Percentiles rank a stretch among this genome's conserved stretches.
Evolutionary conservation across 179 eudicot genomes (phyloP).

Genomic region (Patellifolia procumbens): DNA sequence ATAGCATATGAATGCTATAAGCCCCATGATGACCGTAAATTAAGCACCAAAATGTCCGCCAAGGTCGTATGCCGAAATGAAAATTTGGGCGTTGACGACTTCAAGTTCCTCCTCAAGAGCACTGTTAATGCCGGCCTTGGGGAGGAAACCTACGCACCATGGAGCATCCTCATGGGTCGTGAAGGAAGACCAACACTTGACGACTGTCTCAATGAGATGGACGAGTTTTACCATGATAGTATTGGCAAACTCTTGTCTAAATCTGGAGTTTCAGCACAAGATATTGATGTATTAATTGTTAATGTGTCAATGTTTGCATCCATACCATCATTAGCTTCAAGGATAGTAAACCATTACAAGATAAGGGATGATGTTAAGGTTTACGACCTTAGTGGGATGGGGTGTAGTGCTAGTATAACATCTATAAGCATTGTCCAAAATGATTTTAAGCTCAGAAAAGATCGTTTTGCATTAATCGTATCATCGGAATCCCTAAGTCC

Average conservation of each 20-base stretch:
- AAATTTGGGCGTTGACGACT: too few relatives aligned
- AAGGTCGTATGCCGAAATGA: slow-evolving; percentile 65
- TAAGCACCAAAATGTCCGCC: slow-evolving; percentile 65
- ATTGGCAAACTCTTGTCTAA: slow-evolving; percentile 45
- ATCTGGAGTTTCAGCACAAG: slow-evolving; percentile 40
- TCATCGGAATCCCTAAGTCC: slow-evolving; percentile 81
- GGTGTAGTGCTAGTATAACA: slow-evolving; percentile 87
- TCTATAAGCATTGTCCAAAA: slow-evolving; percentile 59
- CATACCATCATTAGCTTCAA: slow-evolving; percentile 60
- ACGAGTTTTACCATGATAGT: slow-evolving; percentile 47
- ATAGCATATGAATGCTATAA: slow-evolving; percentile 68
- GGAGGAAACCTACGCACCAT: too few relatives aligned
- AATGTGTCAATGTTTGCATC: slow-evolving; percentile 70
- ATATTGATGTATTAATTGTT: slow-evolving; percentile 72
- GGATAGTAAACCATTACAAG: slow-evolving; percentile 67
- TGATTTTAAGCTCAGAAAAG: slow-evolving; percentile 39
- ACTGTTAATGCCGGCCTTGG: too few relatives aligned
- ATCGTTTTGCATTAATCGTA: slow-evolving; percentile 59
- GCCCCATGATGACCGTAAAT: slow-evolving; percentile 53
- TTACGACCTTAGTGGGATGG: slow-evolving; percentile 88
- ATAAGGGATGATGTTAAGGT: slow-evolving; percentile 73
- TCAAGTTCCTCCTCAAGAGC: too few relatives aligned
- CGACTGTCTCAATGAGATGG: too few relatives aligned
- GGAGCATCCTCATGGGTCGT: too few relatives aligned
- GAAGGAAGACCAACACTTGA: too few relatives aligned